Evolutionary conservation across 1,284 basidiomycete genomes (phyloP), one percentile per base, ranked within the genome.

Genomic region (Fomitopsis betulina): DNA sequence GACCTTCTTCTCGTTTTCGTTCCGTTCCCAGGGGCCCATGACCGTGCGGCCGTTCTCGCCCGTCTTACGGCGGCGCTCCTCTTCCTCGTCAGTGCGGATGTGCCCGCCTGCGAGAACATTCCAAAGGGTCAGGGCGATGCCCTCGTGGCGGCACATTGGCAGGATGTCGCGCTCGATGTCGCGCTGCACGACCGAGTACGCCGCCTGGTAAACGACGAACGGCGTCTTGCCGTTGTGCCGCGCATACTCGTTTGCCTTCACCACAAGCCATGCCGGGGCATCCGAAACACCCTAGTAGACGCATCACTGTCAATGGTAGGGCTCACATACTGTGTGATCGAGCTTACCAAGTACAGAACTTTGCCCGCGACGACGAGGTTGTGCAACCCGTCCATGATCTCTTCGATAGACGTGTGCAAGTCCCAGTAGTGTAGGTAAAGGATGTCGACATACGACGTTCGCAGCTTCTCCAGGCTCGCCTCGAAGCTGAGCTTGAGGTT

Each of bases 111-210:
- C 80, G 5, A 85, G 68, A 0, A 81, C 80, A 39, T 76, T 74
- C 78, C 78, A 85, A 0, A 80, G 78, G 0, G 76, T 74, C 0
- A 84, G 68, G 0, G 78, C 79, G 60, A 80, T 66, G 0, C 78
- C 66, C 53, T 67, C 65, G 9, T 53, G 33, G 23, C 53, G 57
- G 47, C 40, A 59, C 83, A 86, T 84, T 5, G 83, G 83, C 53
- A 87, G 76, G 61, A 86, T 79, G n/a, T 86, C 83, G 13, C 82
- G 74, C 70, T 85, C 84, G 56, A 85, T 72, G 58, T 80, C 80
- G 50, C 82, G 75, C 39, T 73, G 63, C 57, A 78, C 67, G 51
- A 84, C 71, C 62, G 75, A 81, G 79, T 79, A 86, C 12, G 65
- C 62, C 27, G 82, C 84, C 67, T 85, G 82, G 66, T 83, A 86